A percentile compares a stretch with the other conserved stretches of the same genome.
These are phyloP conservation scores for Aurifilum marmelostoma DNA, from an alignment of 2,329 filamentous ascomycete genomes.

Conservation along the genomic window DNA sequence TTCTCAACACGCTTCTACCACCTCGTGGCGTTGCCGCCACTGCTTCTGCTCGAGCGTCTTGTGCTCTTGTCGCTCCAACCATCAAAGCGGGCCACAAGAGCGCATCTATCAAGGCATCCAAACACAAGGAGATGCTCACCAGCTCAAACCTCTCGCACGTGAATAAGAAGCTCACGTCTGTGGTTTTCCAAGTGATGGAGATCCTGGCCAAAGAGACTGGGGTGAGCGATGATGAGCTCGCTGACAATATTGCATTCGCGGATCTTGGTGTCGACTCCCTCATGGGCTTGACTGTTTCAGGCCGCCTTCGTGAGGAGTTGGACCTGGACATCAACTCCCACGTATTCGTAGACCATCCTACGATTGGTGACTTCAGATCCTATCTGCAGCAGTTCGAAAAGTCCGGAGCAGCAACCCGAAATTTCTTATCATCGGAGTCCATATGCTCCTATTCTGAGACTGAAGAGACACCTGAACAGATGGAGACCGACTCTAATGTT, in stretches of 20 bases:
- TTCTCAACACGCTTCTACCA: slow-evolving; percentile 69
- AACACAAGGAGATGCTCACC: slow-evolving; percentile 50
- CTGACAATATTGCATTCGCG: slow-evolving; percentile 58
- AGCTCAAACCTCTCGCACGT: slow-evolving; percentile 51
- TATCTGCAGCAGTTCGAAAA: slow-evolving; percentile 47
- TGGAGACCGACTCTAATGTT: slow-evolving; percentile 49
- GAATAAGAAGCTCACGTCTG: slow-evolving; percentile 54
- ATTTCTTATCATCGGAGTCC: slow-evolving; percentile 37
- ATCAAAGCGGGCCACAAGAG: slow-evolving; percentile 38
- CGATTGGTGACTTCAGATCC: slow-evolving; percentile 56
- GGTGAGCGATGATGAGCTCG: slow-evolving; percentile 57
- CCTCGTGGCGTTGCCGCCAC: slow-evolving; percentile 53
- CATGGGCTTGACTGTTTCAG: slow-evolving; percentile 62
- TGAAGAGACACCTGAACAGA: slow-evolving; percentile 24
- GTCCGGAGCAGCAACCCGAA: slow-evolving; percentile 10
- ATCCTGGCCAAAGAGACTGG: slow-evolving; percentile 62
- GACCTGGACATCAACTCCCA: slow-evolving; percentile 57
- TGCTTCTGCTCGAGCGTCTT: slow-evolving; percentile 39
- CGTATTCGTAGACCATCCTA: slow-evolving; percentile 57
- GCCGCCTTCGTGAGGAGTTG: slow-evolving; percentile 60
- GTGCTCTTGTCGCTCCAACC: slow-evolving; percentile 37
- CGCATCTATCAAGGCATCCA: slow-evolving; percentile 34
- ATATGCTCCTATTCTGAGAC: slow-evolving; percentile 39
- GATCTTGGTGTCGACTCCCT: slow-evolving; percentile 65
- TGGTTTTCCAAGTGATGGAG: slow-evolving; percentile 51